Conservation (phyloP, 805 yeast genomes). For the Candida vaughaniae region DNA sequence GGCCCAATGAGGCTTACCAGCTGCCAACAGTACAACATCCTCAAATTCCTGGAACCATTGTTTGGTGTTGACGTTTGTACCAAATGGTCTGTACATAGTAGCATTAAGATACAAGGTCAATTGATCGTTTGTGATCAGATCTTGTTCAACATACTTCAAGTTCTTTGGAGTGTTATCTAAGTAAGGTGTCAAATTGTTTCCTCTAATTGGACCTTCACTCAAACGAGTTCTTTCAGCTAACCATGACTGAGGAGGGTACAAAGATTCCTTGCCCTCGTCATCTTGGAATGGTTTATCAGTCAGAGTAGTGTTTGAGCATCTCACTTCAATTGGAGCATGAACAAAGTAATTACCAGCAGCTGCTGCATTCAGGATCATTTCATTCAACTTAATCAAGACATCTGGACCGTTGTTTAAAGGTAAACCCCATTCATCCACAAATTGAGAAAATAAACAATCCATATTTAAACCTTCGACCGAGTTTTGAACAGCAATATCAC, state of each 20-base stretch:
- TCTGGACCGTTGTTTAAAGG: conserved; percentile 79
- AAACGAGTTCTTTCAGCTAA: conserved; percentile 48
- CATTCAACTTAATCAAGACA: conserved; percentile 61
- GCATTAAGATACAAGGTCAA: conserved; percentile 87
- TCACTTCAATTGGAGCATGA: conserved; percentile 93
- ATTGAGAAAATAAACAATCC: conserved; percentile 94
- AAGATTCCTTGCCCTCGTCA: conserved; percentile 37
- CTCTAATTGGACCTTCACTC: conserved; percentile 78
- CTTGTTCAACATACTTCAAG: conserved; percentile 51
- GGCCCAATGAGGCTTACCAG: conserved; percentile 99
- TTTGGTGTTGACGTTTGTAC: conserved; percentile 65
- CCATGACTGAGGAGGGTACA: conserved; percentile 48
- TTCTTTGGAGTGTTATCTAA: conserved; percentile 74
- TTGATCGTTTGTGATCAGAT: conserved; percentile 63
- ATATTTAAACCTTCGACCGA: conserved; percentile 87
- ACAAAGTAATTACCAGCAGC: conserved; percentile 66
- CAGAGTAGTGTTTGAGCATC: conserved; percentile 83
- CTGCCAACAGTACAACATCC: conserved; percentile 67
- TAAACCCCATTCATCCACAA: conserved; percentile 96
- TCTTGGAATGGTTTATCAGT: conserved; percentile 35
- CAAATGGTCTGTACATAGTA: conserved; percentile 94
- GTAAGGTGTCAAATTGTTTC: conserved; percentile 78
- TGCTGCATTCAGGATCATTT: conserved; percentile 61
- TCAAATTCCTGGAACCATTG: conserved; percentile 88
- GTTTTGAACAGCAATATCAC: conserved; percentile 66